Conservation (phyloP, 805 yeast genomes). For the Candida loeiensis region DNA sequence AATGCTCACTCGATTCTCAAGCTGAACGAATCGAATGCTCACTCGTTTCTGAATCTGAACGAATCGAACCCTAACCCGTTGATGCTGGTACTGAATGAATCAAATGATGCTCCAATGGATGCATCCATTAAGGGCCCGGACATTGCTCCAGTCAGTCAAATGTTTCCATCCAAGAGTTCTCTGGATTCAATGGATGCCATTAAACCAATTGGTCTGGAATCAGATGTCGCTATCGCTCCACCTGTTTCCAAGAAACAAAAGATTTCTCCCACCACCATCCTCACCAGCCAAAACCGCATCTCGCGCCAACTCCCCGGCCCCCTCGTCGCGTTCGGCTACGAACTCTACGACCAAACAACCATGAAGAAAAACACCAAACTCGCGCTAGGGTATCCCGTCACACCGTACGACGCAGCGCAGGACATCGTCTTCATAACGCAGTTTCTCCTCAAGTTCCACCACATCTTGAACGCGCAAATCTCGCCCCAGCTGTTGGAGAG, state of each 20-base stretch:
- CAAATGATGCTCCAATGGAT: too few relatives aligned
- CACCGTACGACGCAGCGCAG: slow-evolving; percentile 24
- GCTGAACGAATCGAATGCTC: too few relatives aligned
- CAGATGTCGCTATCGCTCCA: too few relatives aligned
- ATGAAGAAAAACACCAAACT: slow-evolving; percentile 18
- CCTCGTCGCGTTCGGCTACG: slow-evolving; percentile 31
- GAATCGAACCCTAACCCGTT: too few relatives aligned
- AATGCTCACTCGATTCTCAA: too few relatives aligned
- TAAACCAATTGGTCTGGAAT: too few relatives aligned
- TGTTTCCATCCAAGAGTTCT: too few relatives aligned
- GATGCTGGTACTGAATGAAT: too few relatives aligned
- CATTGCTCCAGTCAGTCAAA: too few relatives aligned
- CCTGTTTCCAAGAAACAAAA: slow-evolving; percentile 3
- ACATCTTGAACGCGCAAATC: slow-evolving; percentile 20
- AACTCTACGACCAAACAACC: slow-evolving; percentile 36
- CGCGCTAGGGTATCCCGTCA: slow-evolving; percentile 34
- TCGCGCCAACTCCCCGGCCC: slow-evolving; percentile 41
- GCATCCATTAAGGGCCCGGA: too few relatives aligned
- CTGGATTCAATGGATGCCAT: too few relatives aligned
- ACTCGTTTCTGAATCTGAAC: too few relatives aligned
- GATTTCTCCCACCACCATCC: slow-evolving; percentile 27
- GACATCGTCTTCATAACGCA: slow-evolving; percentile 33
- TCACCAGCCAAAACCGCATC: slow-evolving; percentile 24
- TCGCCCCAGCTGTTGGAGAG: slow-evolving; percentile 32
- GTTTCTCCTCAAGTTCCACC: slow-evolving; percentile 30